Evolutionary conservation across 176 grass and related monocot genomes (phyloP).

Genomic region (Pontederia paniculata): DNA sequence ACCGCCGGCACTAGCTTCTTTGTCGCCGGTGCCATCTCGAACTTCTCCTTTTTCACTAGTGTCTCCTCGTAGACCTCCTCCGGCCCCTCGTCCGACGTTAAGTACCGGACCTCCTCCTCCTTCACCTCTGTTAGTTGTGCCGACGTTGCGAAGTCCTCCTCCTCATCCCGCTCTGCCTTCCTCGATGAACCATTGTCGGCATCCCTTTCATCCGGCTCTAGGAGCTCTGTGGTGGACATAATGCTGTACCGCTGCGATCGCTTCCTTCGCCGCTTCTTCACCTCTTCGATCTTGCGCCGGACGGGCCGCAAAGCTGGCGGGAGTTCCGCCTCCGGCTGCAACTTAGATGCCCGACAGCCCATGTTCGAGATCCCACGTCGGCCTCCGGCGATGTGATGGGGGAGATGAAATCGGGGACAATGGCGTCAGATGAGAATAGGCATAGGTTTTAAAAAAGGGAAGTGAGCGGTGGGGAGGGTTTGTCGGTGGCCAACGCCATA

Average conservation of each 20-base stretch:
- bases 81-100: slow-evolving; percentile 29
- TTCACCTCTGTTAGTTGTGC: background rate
- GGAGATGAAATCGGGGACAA: too few relatives aligned
- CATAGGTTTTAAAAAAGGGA: too few relatives aligned
- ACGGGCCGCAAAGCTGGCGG: background rate
- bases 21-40: background rate
- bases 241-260: slow-evolving; percentile 11
- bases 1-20: background rate
- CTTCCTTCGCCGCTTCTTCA: slow-evolving; percentile 22
- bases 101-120: background rate
- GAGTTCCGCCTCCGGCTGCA: background rate
- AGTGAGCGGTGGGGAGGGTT: too few relatives aligned
- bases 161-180: background rate
- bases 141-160: background rate
- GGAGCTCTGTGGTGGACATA: slow-evolving; percentile 16
- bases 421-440: too few relatives aligned
- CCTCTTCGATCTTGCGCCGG: slow-evolving; percentile 10
- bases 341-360: slow-evolving; percentile 32
- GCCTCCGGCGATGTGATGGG: too few relatives aligned
- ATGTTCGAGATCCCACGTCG: slow-evolving; percentile 14
- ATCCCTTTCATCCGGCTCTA: background rate
- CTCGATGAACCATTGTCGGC: background rate
- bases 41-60: background rate
- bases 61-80: background rate
- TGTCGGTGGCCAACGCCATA: too few relatives aligned